Evolutionary conservation across 805 yeast species (phyloP), one percentile per base, ranked within the genome.

Genomic region (Candida ulmi): DNA sequence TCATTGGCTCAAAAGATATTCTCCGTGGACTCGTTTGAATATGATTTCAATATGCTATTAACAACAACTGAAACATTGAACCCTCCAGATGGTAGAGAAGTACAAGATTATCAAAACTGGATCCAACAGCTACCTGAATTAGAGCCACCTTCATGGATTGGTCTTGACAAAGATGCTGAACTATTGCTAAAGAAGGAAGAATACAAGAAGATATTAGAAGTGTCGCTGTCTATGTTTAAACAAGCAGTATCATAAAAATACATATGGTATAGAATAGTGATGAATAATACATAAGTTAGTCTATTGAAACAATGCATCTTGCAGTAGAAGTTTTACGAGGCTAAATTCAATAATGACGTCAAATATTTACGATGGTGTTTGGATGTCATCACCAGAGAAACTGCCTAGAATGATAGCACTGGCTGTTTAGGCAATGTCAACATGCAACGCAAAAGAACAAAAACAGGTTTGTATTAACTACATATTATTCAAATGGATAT

Each of bases 71-170:
- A 50, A 1, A 11, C 41, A 2, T 44, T 47, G 8, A 19, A n/a
- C 1, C 55, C 69, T 8, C 88, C 90, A 0, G 80, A 76, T 19
- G 72, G 71, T 0, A 54, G 63, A 18, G 47, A 54, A 0, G 28
- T 50, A 1, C 62, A 54, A 1, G 65, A 54, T 11, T 71, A 69
- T 44, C 29, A 37, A 2, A 42, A 46, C 3, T 84, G 90, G 88
- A 66, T 81, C 17, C 46, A 57, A 0, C 31, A 47, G 0, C 58
- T 83, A 32, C 88, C 88, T 0, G 72, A 66, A n/a, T 43, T 60
- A 5, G 68, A 70, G 33, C 75, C 81, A 2, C 61, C 78, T 33
- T 50, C 60, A 2, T 80, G 84, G 83, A 51, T 78, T 15, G 79
- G 74, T 0, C 53, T 80, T 18, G 61, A 65, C 6, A 65, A 59